Conservation (phyloP, 495 filamentous ascomycete genomes). For the Xylaria palmicola region DNA sequence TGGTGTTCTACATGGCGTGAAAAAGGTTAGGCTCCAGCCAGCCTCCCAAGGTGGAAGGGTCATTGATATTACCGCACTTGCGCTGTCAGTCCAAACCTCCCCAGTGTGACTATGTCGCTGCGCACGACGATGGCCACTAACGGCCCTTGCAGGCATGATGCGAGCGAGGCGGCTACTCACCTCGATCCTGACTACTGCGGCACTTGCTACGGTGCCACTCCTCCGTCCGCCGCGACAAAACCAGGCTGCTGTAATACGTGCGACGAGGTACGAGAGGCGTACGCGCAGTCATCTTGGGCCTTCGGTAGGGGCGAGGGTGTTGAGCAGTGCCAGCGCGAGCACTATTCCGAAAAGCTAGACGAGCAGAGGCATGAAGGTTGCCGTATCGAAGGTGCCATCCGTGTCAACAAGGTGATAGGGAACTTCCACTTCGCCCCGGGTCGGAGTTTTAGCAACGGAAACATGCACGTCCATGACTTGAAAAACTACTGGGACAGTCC, state of each 20-base stretch:
- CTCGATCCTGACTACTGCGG: conserved; percentile 93
- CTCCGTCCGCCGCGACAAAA: conserved; percentile 68
- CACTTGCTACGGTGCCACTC: conserved; percentile 80
- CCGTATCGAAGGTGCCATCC: conserved; percentile 87
- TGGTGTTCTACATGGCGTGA: conserved; percentile 87
- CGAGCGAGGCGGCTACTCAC: conserved; percentile 69
- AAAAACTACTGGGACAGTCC: conserved; percentile 82
- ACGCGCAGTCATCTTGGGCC: conserved; percentile 83
- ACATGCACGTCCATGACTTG: conserved; percentile 96
- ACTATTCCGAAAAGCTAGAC: conserved; percentile 83
- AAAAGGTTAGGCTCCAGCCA: conserved; percentile 77
- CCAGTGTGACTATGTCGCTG: neutral
- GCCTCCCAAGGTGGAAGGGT: conserved; percentile 72
- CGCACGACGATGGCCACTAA: neutral
- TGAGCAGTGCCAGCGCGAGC: conserved; percentile 93
- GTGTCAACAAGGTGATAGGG: conserved; percentile 96
- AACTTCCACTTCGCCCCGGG: conserved; percentile 99
- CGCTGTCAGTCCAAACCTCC: conserved; percentile 58
- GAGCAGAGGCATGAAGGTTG: conserved; percentile 88
- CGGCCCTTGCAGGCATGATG: conserved; percentile 47
- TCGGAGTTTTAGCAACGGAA: conserved; percentile 86
- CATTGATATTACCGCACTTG: conserved; percentile 69
- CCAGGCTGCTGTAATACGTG: conserved; percentile 93
- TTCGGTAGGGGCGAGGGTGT: conserved; percentile 90
- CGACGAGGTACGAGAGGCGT: conserved; percentile 92